A percentile compares a stretch with the other conserved stretches of the same genome.
phyloP scores from a whole-genome alignment of 306 rosid species.

The Sesbania bispinosa region DNA sequence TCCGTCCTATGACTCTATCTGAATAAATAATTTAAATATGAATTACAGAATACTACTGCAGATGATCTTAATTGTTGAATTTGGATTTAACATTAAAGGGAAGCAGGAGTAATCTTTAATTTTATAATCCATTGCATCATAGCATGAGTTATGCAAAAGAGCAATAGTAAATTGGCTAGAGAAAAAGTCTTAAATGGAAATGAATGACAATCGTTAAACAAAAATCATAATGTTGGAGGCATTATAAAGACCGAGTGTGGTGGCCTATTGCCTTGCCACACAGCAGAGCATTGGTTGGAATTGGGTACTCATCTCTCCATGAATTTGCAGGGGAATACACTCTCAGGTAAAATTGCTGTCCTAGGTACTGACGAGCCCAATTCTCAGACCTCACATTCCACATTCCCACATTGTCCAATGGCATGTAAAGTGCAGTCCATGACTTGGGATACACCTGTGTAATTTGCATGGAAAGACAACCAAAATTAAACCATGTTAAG shows the following conservation, averaged over 20 bases:
- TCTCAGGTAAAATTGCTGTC: constrained; percentile 81
- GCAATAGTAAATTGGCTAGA: constrained; percentile 8
- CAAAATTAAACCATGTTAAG: neutral
- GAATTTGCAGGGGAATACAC: constrained; percentile 74
- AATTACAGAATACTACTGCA: neutral
- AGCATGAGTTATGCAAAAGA: neutral
- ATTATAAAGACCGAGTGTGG: neutral
- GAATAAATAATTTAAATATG: neutral
- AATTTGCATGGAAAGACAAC: neutral
- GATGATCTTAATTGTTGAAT: neutral
- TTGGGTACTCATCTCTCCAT: constrained; percentile 78
- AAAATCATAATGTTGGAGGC: neutral
- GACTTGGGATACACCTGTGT: constrained; percentile 75
- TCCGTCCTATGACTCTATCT: neutral
- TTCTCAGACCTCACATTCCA: constrained; percentile 86
- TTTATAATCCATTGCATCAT: neutral
- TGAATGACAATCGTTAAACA: neutral
- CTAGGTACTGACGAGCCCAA: constrained; percentile 77
- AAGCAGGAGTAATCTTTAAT: neutral
- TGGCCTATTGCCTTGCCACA: constrained; percentile 68
- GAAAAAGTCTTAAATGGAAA: too few relatives aligned
- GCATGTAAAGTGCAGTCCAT: constrained; percentile 85
- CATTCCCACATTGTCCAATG: constrained; percentile 93
- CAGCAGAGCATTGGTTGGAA: constrained; percentile 64
- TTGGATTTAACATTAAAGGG: constrained; percentile 1